Conservation (phyloP, 139 green algal genomes). For the Pleodorina starrii region DNA sequence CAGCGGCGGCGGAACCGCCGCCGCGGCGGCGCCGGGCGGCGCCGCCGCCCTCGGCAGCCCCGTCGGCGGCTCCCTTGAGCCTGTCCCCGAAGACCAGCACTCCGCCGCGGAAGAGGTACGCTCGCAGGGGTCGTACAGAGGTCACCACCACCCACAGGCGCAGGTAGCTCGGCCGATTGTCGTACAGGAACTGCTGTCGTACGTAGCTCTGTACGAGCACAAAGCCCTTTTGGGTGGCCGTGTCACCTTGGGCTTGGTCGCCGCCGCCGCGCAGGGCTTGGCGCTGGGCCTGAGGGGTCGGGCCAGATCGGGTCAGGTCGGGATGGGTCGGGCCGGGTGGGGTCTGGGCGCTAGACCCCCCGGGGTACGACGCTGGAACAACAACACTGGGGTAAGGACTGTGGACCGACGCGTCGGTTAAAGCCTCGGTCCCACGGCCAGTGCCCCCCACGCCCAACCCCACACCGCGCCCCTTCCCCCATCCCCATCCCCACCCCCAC, state of each 20-base stretch:
- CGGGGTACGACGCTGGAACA: no score
- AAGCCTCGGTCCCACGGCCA: no score
- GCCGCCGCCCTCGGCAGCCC: neutral
- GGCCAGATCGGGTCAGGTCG: no score
- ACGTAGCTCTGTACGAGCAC: conserved; percentile 76
- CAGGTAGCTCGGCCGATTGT: conserved; percentile 70
- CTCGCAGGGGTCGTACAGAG: conserved; percentile 55
- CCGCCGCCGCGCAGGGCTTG: conserved; percentile 3
- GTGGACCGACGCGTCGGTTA: no score
- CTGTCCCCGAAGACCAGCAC: conserved; percentile 73
- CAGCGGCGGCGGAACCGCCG: neutral
- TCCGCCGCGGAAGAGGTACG: conserved; percentile 73
- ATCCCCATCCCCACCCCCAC: no score
- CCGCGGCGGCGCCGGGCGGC: neutral
- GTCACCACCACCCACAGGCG: conserved; percentile 79
- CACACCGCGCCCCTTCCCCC: no score
- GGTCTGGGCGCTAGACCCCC: no score
- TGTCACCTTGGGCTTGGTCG: neutral
- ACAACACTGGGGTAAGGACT: no score
- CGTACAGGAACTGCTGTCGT: conserved; percentile 64
- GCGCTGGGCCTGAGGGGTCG: conserved; percentile 38
- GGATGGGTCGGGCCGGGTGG: no score
- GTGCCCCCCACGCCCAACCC: no score
- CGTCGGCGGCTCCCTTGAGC: neutral
- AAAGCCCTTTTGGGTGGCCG: conserved; percentile 21